Evolutionary conservation across 2,329 filamentous ascomycete genomes (phyloP), one percentile per base, ranked within the genome.

Genomic region (Pyrenophora teres): DNA sequence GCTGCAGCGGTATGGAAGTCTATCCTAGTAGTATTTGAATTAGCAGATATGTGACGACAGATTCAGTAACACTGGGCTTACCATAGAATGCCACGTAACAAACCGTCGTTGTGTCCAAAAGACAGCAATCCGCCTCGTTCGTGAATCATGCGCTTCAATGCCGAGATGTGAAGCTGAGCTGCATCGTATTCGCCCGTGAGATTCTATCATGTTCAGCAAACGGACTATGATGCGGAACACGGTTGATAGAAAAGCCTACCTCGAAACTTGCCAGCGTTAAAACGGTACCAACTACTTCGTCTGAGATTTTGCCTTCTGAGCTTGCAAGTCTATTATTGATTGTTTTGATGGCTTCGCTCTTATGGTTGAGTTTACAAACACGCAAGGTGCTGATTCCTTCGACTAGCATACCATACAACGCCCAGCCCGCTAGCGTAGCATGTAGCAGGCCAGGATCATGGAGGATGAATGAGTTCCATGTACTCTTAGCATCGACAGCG

Each of bases 361-460:
- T 68, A 37, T 69, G 66, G 21, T 46, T 57, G 4, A 67, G 50
- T 40, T 59, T 56, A 3, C 61, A 60, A 0, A 64, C 46, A 8
- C 46, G 37, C 9, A 65, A 33, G 6, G 53, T 37, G 21, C 25
- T 48, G 38, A 57, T 33, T 2, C 55, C 56, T 23, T 47, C 46
- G 6, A 56, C 54, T 5, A 69, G 49, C 27, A 62, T 52, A 9
- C 62, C 62, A 31, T 68, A 66, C 8, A 69, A 42, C 18, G 65
- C 66, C 63, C 65, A 67, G 10, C 62, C 66, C n/a, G 66, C 65
- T 12, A 69, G 40, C 2, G 65, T 66, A 1, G 62, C 63, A 39
- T 69, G 66, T 6, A 67, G 38, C 5, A 69, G 30, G 7, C 62
- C 62, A 1, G 61, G 56, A 31, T 68, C 64, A n/a, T 53, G 47